Conservation (phyloP, 1,284 basidiomycete genomes). For the Sporisorium graminicola region DNA sequence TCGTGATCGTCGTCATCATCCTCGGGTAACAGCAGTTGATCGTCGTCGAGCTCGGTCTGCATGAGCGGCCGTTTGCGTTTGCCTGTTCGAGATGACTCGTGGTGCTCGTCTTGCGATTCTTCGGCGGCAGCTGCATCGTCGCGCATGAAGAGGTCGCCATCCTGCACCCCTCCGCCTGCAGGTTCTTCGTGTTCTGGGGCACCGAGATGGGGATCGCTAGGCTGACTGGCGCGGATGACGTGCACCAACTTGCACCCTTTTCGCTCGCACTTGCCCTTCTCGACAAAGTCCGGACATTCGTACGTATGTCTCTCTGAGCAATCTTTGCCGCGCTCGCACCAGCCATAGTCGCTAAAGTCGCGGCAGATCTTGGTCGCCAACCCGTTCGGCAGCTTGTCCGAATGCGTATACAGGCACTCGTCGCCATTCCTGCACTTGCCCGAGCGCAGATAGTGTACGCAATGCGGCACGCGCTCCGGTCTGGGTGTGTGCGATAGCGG, state of each 20-base stretch:
- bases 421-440: constrained; percentile 62
- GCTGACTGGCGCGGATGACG: constrained; percentile 40
- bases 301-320: constrained; percentile 63
- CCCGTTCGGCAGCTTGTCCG: constrained; percentile 22
- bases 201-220: not conserved
- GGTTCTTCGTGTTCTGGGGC: constrained; percentile 6
- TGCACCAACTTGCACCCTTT: constrained; percentile 61
- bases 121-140: constrained; percentile 54
- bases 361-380: constrained; percentile 48
- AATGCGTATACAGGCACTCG: constrained; percentile 61
- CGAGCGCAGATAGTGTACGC: constrained; percentile 59
- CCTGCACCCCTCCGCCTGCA: constrained; percentile 20
- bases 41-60: constrained; percentile 31
- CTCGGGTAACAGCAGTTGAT: constrained; percentile 9
- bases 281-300: constrained; percentile 66
- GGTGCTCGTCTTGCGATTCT: constrained; percentile 13
- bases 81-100: not conserved
- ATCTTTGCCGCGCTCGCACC: constrained; percentile 59
- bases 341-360: constrained; percentile 61
- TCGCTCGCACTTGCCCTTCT: constrained; percentile 54
- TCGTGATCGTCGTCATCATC: constrained; percentile 7
- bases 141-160: constrained; percentile 53
- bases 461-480: constrained; percentile 63
- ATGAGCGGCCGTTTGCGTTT: constrained; percentile 42
- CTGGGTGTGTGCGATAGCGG: constrained; percentile 57